A percentile compares a stretch with the other conserved stretches of the same genome.
Conservation (phyloP, 306 rosid species). For the Cotoneaster glaucophyllus region DNA sequence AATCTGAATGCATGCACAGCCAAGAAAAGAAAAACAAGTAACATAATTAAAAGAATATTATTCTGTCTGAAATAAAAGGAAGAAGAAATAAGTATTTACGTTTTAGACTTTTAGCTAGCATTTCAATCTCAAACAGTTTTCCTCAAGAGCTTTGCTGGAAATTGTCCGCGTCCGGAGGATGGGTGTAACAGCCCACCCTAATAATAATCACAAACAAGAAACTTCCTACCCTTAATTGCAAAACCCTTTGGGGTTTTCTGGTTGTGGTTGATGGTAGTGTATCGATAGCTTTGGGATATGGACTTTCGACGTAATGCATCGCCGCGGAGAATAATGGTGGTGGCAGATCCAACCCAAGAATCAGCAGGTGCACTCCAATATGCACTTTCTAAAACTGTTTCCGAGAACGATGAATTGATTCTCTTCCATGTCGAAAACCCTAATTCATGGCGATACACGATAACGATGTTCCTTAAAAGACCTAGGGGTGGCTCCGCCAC, state of each 20-base stretch:
- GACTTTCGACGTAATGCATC: constrained; percentile 9
- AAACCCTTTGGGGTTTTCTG: background rate
- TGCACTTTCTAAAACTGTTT: constrained; percentile 48
- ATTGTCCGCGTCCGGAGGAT: constrained; percentile 48
- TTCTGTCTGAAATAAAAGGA: background rate
- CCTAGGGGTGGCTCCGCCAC: constrained; percentile 29
- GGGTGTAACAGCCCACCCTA: constrained; percentile 3
- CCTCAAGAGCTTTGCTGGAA: constrained; percentile 7
- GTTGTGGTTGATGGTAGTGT: constrained; percentile 8
- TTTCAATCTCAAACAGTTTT: background rate
- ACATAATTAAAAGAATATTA: background rate
- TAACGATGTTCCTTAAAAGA: constrained; percentile 45
- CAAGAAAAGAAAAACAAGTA: background rate
- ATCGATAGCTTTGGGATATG: constrained; percentile 21
- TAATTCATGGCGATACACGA: constrained; percentile 37
- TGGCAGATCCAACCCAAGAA: constrained; percentile 66
- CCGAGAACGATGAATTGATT: constrained; percentile 66
- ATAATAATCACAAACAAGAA: constrained; percentile 21
- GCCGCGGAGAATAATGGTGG: constrained; percentile 55
- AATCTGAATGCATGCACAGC: background rate
- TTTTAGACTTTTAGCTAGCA: background rate
- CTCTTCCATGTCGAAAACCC: constrained; percentile 55
- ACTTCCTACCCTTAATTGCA: constrained; percentile 3
- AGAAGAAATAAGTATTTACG: background rate
- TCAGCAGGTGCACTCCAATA: constrained; percentile 68